phyloP scores from a whole-genome alignment of 306 rosid species.

The Prunus padus region DNA sequence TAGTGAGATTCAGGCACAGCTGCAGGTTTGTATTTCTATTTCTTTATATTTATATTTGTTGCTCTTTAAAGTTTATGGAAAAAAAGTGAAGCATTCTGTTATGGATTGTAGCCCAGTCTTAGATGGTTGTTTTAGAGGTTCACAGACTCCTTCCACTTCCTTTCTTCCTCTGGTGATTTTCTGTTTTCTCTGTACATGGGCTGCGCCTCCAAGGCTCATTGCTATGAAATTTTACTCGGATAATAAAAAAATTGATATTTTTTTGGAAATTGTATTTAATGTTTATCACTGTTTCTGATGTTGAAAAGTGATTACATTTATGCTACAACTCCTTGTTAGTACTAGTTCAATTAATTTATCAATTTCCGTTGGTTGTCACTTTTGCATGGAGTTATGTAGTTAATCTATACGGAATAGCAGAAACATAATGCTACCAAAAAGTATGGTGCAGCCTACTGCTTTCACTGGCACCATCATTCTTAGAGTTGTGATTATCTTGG shows the following conservation, averaged over 20 bases:
- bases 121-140: background rate
- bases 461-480: background rate
- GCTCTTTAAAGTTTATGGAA: background rate
- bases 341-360: background rate
- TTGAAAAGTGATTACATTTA: background rate
- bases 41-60: background rate
- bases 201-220: background rate
- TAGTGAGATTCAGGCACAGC: slow-evolving; percentile 56
- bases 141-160: background rate
- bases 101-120: background rate
- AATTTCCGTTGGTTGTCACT: background rate
- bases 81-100: background rate
- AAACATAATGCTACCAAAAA: background rate
- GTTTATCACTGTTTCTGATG: background rate
- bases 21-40: slow-evolving; percentile 58
- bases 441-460: background rate
- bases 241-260: background rate
- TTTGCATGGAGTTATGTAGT: background rate
- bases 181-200: background rate
- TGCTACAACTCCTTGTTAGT: background rate
- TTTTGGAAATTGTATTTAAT: background rate
- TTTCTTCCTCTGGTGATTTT: too few species aligned
- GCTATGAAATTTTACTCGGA: background rate
- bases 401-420: background rate
- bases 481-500: slow-evolving; percentile 19